Conservation (phyloP, 2,329 filamentous ascomycete species). For the Ascosphaera pollenicola region DNA sequence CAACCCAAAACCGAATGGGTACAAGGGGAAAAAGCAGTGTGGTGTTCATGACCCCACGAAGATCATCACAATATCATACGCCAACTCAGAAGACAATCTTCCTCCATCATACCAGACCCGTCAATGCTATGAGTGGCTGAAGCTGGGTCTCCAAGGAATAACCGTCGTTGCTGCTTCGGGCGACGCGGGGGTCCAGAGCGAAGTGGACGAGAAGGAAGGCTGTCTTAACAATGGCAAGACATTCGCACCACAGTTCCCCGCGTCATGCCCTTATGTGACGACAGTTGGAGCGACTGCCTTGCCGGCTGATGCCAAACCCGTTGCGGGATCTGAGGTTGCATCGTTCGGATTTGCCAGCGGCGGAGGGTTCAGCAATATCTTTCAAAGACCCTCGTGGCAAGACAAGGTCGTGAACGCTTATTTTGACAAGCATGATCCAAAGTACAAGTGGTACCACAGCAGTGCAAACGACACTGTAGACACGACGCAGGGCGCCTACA, state of each 20-base stretch:
- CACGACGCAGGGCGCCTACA: constrained; percentile 12
- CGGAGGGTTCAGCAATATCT: constrained; percentile 17
- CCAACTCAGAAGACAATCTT: constrained; percentile 18
- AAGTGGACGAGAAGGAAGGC: constrained; percentile 15
- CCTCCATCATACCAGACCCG: constrained; percentile 15
- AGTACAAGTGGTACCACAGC: constrained; percentile 13
- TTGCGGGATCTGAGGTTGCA: constrained; percentile 16
- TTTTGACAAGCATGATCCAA: constrained; percentile 8
- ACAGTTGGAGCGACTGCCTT: constrained; percentile 22
- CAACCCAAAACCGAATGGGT: constrained; percentile 16
- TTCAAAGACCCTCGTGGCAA: constrained; percentile 16
- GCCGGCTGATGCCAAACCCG: constrained; percentile 10
- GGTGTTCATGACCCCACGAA: constrained; percentile 18
- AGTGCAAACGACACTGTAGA: constrained; percentile 13
- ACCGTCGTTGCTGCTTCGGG: constrained; percentile 27
- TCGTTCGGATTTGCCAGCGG: constrained; percentile 21
- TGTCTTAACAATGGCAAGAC: constrained; percentile 13
- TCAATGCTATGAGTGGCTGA: constrained; percentile 24
- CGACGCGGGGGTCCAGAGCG: constrained; percentile 22
- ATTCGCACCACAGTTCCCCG: constrained; percentile 22
- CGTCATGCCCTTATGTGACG: constrained; percentile 18
- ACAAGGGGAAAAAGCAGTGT: constrained; percentile 21
- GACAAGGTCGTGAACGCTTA: constrained; percentile 15
- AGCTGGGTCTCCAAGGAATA: constrained; percentile 28
- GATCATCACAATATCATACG: constrained; percentile 20